These are phyloP conservation scores for Lentinus polychrous DNA, from an alignment of 1,284 basidiomycete species.

Conservation along the genomic window DNA sequence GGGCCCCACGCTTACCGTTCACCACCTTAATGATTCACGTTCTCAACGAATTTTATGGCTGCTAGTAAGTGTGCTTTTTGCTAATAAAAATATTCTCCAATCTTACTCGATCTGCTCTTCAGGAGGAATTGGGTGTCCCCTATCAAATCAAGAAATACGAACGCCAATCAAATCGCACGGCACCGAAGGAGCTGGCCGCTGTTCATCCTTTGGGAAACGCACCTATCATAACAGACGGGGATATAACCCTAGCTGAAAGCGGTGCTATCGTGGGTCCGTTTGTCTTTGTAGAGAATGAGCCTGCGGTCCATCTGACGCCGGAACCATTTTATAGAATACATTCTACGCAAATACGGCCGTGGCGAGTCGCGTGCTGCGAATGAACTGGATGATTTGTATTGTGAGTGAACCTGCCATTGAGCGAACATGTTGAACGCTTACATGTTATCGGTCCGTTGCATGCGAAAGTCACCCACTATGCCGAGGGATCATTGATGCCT, in stretches of 20 bases:
- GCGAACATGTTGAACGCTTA: background rate
- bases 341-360: slow-evolving; percentile 35
- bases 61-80: slow-evolving; percentile 26
- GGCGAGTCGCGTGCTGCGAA: slow-evolving; percentile 32
- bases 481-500: slow-evolving; percentile 36
- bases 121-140: slow-evolving; percentile 44
- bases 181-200: slow-evolving; percentile 30
- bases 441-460: background rate
- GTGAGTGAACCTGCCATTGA: slow-evolving; percentile 12
- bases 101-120: slow-evolving; percentile 3
- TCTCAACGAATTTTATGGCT: slow-evolving; percentile 50
- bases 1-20: slow-evolving; percentile 27
- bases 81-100: slow-evolving; percentile 1
- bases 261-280: slow-evolving; percentile 27
- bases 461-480: slow-evolving; percentile 29
- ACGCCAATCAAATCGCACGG: slow-evolving; percentile 27
- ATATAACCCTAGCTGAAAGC: slow-evolving; percentile 28
- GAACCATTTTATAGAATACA: slow-evolving; percentile 25
- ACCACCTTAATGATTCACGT: slow-evolving; percentile 46
- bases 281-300: slow-evolving; percentile 18
- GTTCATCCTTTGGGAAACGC: slow-evolving; percentile 28
- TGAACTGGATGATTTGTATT: slow-evolving; percentile 32
- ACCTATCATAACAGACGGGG: slow-evolving; percentile 29
- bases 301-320: background rate
- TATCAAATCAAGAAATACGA: slow-evolving; percentile 45